Evolutionary conservation across 2,329 filamentous ascomycete species (phyloP).

Genomic region (Ophiostoma sp.): DNA sequence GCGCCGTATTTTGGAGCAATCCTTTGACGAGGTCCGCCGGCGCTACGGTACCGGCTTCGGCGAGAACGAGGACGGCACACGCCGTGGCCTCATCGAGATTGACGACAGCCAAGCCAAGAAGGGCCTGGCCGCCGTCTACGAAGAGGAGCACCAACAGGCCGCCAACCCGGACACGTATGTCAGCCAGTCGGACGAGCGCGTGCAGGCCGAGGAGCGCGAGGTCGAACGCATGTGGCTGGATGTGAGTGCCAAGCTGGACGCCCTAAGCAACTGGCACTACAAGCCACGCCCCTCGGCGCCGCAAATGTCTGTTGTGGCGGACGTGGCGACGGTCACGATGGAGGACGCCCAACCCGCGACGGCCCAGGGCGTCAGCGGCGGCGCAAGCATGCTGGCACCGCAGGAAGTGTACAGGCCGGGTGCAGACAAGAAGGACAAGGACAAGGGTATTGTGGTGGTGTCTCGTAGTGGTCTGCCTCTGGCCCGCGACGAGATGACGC

Average conservation of each 20-base stretch:
- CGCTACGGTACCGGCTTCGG: slow-evolving; percentile 66
- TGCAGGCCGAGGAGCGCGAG: slow-evolving; percentile 78
- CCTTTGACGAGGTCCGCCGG: slow-evolving; percentile 89
- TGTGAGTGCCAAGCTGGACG: slow-evolving; percentile 77
- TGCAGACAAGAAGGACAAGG: slow-evolving; percentile 58
- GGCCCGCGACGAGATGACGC: slow-evolving; percentile 79
- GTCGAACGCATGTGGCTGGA: slow-evolving; percentile 82
- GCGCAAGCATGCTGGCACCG: slow-evolving; percentile 77
- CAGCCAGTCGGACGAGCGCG: slow-evolving; percentile 78
- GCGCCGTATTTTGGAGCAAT: slow-evolving; percentile 80
- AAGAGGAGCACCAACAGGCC: slow-evolving; percentile 81
- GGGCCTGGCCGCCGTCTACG: slow-evolving; percentile 88
- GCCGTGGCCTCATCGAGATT: slow-evolving; percentile 74
- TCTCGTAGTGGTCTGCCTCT: slow-evolving; percentile 76
- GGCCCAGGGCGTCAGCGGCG: slow-evolving; percentile 69
- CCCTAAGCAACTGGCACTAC: slow-evolving; percentile 92
- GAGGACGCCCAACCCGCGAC: slow-evolving; percentile 91
- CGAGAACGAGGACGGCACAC: slow-evolving; percentile 50
- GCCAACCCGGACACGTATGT: slow-evolving; percentile 77
- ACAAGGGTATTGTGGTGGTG: slow-evolving; percentile 57
- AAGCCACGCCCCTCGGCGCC: slow-evolving; percentile 82
- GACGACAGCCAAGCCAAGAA: slow-evolving; percentile 87
- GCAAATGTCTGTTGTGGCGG: slow-evolving; percentile 81
- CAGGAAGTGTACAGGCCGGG: slow-evolving; percentile 91
- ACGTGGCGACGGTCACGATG: slow-evolving; percentile 89